A percentile compares a stretch with the other conserved stretches of the same genome.
phyloP scores from a whole-genome alignment of 2,329 filamentous ascomycete genomes.

The Neonectria ditissima region DNA sequence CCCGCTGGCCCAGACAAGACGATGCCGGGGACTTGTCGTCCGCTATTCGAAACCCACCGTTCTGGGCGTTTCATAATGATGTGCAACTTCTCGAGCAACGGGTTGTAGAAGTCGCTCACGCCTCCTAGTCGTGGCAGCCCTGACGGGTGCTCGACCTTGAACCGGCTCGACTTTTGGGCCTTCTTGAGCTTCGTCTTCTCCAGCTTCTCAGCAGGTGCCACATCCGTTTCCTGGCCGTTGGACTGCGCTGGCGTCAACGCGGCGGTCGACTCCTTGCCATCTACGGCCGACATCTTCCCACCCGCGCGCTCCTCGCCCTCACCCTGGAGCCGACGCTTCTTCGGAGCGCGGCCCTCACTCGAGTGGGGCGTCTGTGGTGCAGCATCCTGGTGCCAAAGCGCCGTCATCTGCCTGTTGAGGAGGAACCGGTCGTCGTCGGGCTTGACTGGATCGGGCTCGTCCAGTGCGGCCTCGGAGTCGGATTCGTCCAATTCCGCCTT shows the following conservation, averaged over 20 bases:
- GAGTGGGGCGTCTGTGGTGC: conserved; percentile 17
- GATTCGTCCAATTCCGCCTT: conserved; percentile 71
- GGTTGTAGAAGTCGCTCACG: conserved; percentile 41
- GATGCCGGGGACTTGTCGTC: conserved; percentile 63
- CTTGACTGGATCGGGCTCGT: conserved; percentile 51
- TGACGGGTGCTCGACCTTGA: conserved; percentile 46
- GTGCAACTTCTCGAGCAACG: conserved; percentile 34
- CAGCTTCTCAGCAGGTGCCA: conserved; percentile 36
- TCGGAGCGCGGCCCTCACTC: conserved; percentile 43
- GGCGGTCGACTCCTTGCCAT: conserved; percentile 30
- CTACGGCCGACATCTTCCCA: conserved; percentile 17
- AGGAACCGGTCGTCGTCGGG: conserved; percentile 53
- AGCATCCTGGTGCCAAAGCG: conserved; percentile 51
- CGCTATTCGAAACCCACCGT: conserved; percentile 28
- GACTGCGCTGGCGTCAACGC: conserved; percentile 29
- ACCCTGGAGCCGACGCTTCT: conserved; percentile 50
- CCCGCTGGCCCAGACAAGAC: conserved; percentile 83
- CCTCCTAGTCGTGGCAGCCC: conserved; percentile 46
- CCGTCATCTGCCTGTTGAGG: conserved; percentile 57
- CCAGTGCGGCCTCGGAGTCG: conserved; percentile 63
- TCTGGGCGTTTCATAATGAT: conserved; percentile 39
- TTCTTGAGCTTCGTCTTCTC: conserved; percentile 49
- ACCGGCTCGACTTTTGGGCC: conserved; percentile 45
- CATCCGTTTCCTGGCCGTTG: conserved; percentile 33
- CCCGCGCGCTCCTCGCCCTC: conserved; percentile 42